Evolutionary conservation across 768 basidiomycete genomes (phyloP).

Genomic region (Termitomyces titanicus): DNA sequence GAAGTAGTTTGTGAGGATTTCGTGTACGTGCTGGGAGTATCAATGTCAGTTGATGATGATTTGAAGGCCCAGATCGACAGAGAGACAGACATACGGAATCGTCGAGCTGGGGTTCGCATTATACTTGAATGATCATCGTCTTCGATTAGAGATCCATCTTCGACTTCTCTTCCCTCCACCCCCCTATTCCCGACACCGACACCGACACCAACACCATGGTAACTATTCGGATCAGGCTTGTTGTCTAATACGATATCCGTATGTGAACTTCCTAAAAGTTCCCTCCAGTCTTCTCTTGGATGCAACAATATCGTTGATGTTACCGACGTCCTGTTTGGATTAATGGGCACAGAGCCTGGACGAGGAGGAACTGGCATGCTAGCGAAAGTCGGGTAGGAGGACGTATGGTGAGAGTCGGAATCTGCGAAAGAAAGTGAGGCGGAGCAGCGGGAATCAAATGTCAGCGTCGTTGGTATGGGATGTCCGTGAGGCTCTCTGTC

Average conservation of each 20-base stretch:
- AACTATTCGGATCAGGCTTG: too few relatives aligned
- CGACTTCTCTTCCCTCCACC: not conserved
- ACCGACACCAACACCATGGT: too few relatives aligned
- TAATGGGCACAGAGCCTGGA: constrained; percentile 6
- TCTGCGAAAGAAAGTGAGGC: constrained; percentile 12
- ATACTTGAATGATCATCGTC: not conserved
- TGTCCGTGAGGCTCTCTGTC: constrained; percentile 15
- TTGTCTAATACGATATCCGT: too few relatives aligned
- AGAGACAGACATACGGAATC: not conserved
- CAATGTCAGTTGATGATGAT: not conserved
- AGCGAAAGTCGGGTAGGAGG: constrained; percentile 31
- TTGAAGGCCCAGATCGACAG: not conserved
- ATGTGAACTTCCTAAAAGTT: not conserved
- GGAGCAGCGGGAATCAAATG: constrained; percentile 4
- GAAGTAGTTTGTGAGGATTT: constrained; percentile 23
- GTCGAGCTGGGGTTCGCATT: not conserved
- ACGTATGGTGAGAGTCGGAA: constrained; percentile 25
- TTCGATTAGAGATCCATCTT: not conserved
- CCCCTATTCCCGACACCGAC: too few relatives aligned
- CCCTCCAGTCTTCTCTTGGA: not conserved
- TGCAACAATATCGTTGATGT: not conserved
- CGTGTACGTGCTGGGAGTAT: constrained; percentile 4
- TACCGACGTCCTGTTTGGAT: constrained; percentile 8
- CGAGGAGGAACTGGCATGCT: constrained; percentile 17
- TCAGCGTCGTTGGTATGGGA: constrained; percentile 15